A percentile compares a stretch with the other conserved stretches of the same genome.
Evolutionary conservation across 2,329 filamentous ascomycete species (phyloP).

Genomic region (Teratosphaeria zuluensis): DNA sequence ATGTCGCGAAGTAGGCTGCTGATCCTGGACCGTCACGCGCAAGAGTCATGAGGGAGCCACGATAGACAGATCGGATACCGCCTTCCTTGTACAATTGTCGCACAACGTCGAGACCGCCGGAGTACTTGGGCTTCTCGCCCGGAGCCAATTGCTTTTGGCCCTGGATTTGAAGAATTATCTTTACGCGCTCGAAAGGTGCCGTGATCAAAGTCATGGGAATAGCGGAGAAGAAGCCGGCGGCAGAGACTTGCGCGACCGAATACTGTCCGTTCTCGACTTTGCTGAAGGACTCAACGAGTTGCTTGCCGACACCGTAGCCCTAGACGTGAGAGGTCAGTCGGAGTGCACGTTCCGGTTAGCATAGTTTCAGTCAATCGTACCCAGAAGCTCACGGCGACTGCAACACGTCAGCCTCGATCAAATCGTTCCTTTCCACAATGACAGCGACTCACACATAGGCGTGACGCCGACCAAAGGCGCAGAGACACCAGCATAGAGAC

Average conservation of each 20-base stretch:
- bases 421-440: not conserved
- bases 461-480: slow-evolving; percentile 92
- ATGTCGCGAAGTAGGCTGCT: slow-evolving; percentile 93
- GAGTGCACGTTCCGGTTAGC: not conserved
- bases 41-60: slow-evolving; percentile 80
- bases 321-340: slow-evolving; percentile 29
- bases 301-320: slow-evolving; percentile 94
- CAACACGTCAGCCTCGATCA: slow-evolving; percentile 8
- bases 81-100: slow-evolving; percentile 87
- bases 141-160: slow-evolving; percentile 77
- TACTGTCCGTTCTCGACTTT: slow-evolving; percentile 60
- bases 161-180: slow-evolving; percentile 96
- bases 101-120: slow-evolving; percentile 79
- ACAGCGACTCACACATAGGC: slow-evolving; percentile 80
- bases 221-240: slow-evolving; percentile 94
- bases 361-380: slow-evolving; percentile 23
- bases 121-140: slow-evolving; percentile 88
- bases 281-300: slow-evolving; percentile 63
- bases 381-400: slow-evolving; percentile 60
- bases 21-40: slow-evolving; percentile 88
- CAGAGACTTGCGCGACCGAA: slow-evolving; percentile 76
- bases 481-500: slow-evolving; percentile 92
- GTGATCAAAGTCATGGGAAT: slow-evolving; percentile 97
- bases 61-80: slow-evolving; percentile 83
- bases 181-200: slow-evolving; percentile 97